These are phyloP conservation scores for Lentinula guzmanii DNA, from an alignment of 768 basidiomycete genomes.

Conservation along the genomic window DNA sequence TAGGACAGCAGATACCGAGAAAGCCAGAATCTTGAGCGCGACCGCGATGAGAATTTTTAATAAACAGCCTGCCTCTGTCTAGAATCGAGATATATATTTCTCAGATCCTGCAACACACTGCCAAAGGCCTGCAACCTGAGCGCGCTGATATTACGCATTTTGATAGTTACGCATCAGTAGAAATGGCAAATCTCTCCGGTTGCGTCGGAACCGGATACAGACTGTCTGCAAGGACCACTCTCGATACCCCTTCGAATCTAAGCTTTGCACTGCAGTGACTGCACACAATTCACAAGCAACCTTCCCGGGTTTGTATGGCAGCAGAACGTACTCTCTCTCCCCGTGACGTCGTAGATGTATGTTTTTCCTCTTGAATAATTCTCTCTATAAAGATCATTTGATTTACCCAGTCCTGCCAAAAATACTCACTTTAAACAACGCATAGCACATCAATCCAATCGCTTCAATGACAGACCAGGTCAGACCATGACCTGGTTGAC, in stretches of 20 bases:
- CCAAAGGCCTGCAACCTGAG: neutral
- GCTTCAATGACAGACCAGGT: too few relatives aligned
- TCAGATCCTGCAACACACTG: neutral
- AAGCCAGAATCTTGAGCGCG: neutral
- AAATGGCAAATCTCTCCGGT: neutral
- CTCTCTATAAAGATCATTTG: neutral
- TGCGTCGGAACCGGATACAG: slow-evolving; percentile 5
- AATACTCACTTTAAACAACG: neutral
- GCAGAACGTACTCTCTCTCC: neutral
- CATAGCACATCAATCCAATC: neutral
- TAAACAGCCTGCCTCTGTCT: neutral
- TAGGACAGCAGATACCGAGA: neutral
- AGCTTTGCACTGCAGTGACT: neutral
- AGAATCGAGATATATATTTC: neutral
- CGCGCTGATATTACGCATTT: neutral
- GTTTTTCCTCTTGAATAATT: neutral
- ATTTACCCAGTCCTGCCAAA: neutral
- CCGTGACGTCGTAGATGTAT: neutral
- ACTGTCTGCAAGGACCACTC: neutral
- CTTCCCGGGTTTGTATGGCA: neutral
- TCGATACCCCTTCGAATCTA: neutral
- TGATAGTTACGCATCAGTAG: neutral
- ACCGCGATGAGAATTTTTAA: neutral
- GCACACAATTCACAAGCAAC: neutral
- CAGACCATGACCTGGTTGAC: neutral